Base-by-base conservation (phyloP, 768 basidiomycete species). In the Brasilioporus rufonigricans region DNA sequence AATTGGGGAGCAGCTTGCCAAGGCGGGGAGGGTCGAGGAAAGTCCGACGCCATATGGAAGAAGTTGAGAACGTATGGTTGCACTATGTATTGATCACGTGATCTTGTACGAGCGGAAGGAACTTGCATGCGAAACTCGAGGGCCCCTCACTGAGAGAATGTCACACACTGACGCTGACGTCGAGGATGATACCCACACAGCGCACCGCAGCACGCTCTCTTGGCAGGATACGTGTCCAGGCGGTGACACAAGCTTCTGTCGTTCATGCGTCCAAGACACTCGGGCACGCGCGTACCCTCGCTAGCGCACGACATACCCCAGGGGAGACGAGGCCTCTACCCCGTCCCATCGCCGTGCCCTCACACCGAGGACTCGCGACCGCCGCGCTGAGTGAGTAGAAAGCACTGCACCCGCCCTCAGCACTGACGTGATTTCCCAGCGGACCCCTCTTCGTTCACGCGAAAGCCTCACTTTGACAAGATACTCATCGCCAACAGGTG, bases 401-500 rank as follows among this genome's bases (percentile, higher is more conserved):
- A 12, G 31, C 7, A 1, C n/a, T 7, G 7, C 10, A n/a, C 18
- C 44, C 9, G 29, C 38, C 39, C 38, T 16, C 44, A 23, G 8
- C 16, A 23, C 45, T 58, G 29, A 61, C 38, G 4, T 41, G 33
- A 5, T 40, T 41, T 43, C 14, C 26, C n/a, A 48, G 53, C 41
- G 38, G 48, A 59, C 41, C 32, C n/a, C n/a, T 6, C 27, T 41
- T 44, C 55, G 14, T 23, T 43, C 35, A 36, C 54, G 43, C 54
- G 70, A 40, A 74, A 70, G 32, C 83, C 88, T 11, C 86, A 87
- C 61, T 93, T 93, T 60, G 85, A 90, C 75, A 97, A 97, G 78
- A 91, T 95, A 56, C 79, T 97, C 23, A 85, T 97, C 53, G 93
- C 93, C 0, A 97, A 97, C 66, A 77, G 93, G 93, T 75, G 47